Conservation (phyloP, 75 land plant genomes). For the Adiantum capillusveneris region DNA sequence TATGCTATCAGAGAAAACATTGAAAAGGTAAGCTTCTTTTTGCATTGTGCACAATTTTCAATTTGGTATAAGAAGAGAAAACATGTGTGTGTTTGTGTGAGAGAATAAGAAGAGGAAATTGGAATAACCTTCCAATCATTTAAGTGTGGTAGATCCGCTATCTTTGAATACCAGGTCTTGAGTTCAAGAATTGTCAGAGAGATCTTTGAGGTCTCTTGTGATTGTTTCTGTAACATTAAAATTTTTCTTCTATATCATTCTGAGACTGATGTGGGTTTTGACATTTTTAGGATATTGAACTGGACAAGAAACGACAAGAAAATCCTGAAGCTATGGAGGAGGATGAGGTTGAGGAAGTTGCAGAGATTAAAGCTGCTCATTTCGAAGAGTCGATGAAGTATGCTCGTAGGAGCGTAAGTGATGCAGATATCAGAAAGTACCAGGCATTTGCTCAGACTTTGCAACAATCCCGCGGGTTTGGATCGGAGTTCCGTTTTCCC, state of each 20-base stretch:
- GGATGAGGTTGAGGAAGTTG: slow-evolving; percentile 2
- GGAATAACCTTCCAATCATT: too few species aligned
- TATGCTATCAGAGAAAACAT: slow-evolving; percentile 11
- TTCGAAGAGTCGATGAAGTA: slow-evolving; percentile 10
- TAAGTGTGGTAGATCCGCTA: too few species aligned
- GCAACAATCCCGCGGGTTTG: slow-evolving; percentile 5
- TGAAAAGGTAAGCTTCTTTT: slow-evolving; percentile 1
- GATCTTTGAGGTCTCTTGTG: too few species aligned
- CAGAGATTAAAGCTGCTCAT: slow-evolving; percentile 2
- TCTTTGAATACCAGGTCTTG: too few species aligned
- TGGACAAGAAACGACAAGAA: background rate
- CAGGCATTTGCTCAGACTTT: slow-evolving; percentile 4
- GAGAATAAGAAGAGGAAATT: too few species aligned
- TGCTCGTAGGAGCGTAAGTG: slow-evolving; percentile 1
- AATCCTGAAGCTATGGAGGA: slow-evolving; percentile 6
- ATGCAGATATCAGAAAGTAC: slow-evolving; percentile 8
- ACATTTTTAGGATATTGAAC: background rate
- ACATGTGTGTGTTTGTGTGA: too few species aligned
- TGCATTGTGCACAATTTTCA: too few species aligned
- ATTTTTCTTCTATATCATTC: too few species aligned
- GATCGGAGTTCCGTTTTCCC: slow-evolving; percentile 1
- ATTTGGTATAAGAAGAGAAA: too few species aligned
- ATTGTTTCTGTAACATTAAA: too few species aligned
- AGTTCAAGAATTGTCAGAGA: too few species aligned
- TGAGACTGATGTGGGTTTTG: too few species aligned